Evolutionary conservation across 2,329 filamentous ascomycete species (phyloP), one percentile per base, ranked within the genome.

Genomic region (Orbilia javanica): DNA sequence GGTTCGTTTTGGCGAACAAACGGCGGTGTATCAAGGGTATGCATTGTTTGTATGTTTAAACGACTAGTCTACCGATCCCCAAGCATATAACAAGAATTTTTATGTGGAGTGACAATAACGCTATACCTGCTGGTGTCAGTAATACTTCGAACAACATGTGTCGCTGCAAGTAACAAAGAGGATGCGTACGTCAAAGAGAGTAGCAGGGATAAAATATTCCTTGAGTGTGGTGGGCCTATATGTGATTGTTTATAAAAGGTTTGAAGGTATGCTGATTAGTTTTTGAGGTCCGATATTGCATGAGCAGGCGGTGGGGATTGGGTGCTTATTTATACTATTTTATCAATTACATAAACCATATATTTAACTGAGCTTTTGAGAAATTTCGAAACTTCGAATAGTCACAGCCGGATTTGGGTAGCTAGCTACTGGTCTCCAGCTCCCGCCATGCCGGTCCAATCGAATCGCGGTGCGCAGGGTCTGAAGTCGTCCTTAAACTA

Each of bases 1-100:
- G 25, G 42, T 13, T 55, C 66, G 15, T 15, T 68, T 63, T 74
- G 63, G 42, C 27, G 44, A n/a, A 44, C 6, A 53, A 15, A n/a
- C 1, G 34, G 7, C n/a, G 53, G 4, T 36, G n/a, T 8, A 15
- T 11, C 3, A 10, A 8, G 22, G 20, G 20, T 31, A 22, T 74
- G 63, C 70, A 74, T 74, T 22, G 20, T 63, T 62, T n/a, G 27
- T 6, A 31, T 11, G 11, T 48, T 7, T n/a, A 20, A 15, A 25
- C 7, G 20, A 18, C 6, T 0, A 11, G 2, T 27, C 34, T 27
- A 36, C 6, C 15, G 15, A n/a, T 44, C 11, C 5, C 42, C 22
- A 46, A 25, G 22, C 10, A 25, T 50, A 50, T 50, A 50, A 20
- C 22, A 50, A 11, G 25, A 25, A 10, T 25, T 25, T 20, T 11